phyloP scores from a whole-genome alignment of 2,329 filamentous ascomycete species.

The Calonectria pseudoreteaudii region DNA sequence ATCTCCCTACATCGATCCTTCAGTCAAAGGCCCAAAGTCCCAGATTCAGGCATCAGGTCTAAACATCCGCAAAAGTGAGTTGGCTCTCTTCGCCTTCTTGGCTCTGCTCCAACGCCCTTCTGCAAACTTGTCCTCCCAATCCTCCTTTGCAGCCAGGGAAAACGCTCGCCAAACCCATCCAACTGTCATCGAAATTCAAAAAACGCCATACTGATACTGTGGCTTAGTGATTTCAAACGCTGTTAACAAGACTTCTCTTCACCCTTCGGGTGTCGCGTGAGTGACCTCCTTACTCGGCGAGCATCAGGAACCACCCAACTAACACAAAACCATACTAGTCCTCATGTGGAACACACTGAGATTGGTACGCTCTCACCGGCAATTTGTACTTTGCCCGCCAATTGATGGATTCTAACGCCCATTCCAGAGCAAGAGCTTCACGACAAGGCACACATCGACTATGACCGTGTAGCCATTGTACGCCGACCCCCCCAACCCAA shows the following conservation, averaged over 20 bases:
- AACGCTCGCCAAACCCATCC: conserved; percentile 2
- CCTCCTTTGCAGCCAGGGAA: neutral
- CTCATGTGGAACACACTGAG: conserved; percentile 90
- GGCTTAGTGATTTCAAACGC: conserved; percentile 64
- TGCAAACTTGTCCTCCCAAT: neutral
- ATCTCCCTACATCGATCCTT: conserved; percentile 54
- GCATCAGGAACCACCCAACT: conserved; percentile 35
- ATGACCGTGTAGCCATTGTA: conserved; percentile 97
- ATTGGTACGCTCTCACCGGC: conserved; percentile 65
- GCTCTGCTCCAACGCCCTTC: conserved; percentile 26
- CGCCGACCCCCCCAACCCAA: conserved; percentile 47
- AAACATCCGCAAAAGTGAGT: conserved; percentile 58
- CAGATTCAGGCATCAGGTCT: conserved; percentile 51
- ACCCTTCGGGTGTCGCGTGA: conserved; percentile 91
- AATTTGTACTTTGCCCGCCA: neutral
- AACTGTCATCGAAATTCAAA: conserved; percentile 31
- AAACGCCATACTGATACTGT: conserved; percentile 31
- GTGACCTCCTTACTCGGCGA: conserved; percentile 53
- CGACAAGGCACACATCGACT: conserved; percentile 98
- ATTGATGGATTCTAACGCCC: conserved; percentile 30
- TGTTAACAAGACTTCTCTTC: conserved; percentile 92
- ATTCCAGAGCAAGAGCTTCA: conserved; percentile 87
- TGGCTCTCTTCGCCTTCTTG: conserved; percentile 15
- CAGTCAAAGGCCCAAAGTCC: conserved; percentile 54
- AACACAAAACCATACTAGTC: conserved; percentile 63